These are phyloP conservation scores for Macrophomina phaseolina DNA, from an alignment of 2,329 filamentous ascomycete species.

Conservation along the genomic window DNA sequence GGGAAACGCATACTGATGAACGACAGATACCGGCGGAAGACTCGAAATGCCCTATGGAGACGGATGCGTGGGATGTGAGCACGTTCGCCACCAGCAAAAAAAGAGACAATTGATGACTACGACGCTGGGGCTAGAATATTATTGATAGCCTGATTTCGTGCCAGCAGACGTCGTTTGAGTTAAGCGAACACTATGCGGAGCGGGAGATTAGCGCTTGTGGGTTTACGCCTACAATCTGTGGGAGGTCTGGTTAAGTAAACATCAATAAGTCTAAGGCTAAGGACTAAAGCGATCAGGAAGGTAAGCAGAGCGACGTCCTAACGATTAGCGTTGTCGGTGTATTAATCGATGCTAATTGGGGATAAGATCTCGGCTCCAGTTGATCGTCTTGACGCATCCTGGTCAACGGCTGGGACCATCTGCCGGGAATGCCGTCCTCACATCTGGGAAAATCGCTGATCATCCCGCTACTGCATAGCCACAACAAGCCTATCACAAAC, in stretches of 20 bases:
- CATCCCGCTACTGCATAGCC: slow-evolving; percentile 14
- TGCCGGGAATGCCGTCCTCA: slow-evolving; percentile 14
- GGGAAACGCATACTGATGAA: background rate
- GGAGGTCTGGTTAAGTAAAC: background rate
- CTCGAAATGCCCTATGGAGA: background rate
- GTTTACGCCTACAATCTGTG: background rate
- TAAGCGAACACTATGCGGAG: background rate
- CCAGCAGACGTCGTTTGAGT: background rate
- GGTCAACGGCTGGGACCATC: slow-evolving; percentile 3
- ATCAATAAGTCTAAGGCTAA: slow-evolving; percentile 16
- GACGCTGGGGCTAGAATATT: background rate
- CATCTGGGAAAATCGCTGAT: slow-evolving; percentile 16
- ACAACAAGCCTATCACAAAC: slow-evolving; percentile 1
- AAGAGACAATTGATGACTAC: background rate
- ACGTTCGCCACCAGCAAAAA: background rate
- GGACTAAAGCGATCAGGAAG: background rate
- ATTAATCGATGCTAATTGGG: slow-evolving; percentile 2
- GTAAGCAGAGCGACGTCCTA: background rate
- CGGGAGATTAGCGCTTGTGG: background rate
- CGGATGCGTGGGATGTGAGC: too few species aligned
- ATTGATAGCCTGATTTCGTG: background rate
- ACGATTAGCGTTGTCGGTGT: slow-evolving; percentile 4
- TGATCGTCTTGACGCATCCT: background rate
- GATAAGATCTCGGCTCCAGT: slow-evolving; percentile 15
- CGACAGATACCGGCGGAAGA: background rate